A percentile compares a stretch with the other conserved stretches of the same genome.
These are phyloP conservation scores for Graphilbum ipis-grandicollis DNA, from an alignment of 2,329 filamentous ascomycete genomes.

Conservation along the genomic window DNA sequence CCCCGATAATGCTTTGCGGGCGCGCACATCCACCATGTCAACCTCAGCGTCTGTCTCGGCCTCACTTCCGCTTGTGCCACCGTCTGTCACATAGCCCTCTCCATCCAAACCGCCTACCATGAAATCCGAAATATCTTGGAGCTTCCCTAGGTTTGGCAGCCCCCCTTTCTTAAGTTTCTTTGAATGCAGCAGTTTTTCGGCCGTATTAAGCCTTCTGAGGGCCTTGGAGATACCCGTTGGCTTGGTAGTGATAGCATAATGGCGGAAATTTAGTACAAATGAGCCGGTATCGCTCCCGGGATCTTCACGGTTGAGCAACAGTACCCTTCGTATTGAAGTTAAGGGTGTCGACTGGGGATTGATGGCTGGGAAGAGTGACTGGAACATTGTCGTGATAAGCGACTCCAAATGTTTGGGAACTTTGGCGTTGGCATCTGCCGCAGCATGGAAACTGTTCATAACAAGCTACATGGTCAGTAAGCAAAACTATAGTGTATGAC, in stretches of 20 bases:
- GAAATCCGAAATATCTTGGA: slow-evolving; percentile 89
- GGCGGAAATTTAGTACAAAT: slow-evolving; percentile 74
- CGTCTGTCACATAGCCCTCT: slow-evolving; percentile 72
- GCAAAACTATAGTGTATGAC: background rate
- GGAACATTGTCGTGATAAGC: slow-evolving; percentile 84
- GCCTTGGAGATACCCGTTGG: slow-evolving; percentile 70
- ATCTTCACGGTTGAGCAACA: slow-evolving; percentile 73
- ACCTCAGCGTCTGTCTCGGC: slow-evolving; percentile 90
- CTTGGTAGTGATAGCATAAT: slow-evolving; percentile 89
- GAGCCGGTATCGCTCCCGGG: slow-evolving; percentile 41
- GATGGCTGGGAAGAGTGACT: slow-evolving; percentile 89
- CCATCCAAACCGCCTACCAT: slow-evolving; percentile 68
- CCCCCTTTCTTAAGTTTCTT: slow-evolving; percentile 48
- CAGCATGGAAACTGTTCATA: slow-evolving; percentile 89
- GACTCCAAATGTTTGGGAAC: slow-evolving; percentile 91
- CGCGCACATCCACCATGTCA: slow-evolving; percentile 46
- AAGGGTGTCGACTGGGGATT: slow-evolving; percentile 81
- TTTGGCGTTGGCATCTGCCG: slow-evolving; percentile 40
- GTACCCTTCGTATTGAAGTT: slow-evolving; percentile 78
- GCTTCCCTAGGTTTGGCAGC: slow-evolving; percentile 74
- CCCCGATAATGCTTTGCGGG: slow-evolving; percentile 40
- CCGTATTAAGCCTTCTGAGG: slow-evolving; percentile 67
- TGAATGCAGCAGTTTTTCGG: slow-evolving; percentile 55
- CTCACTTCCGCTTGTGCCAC: slow-evolving; percentile 65
- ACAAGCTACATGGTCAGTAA: slow-evolving; percentile 44